A percentile compares a stretch with the other conserved stretches of the same genome.
Evolutionary conservation across 306 rosid species (phyloP).

Genomic region (Glycyrrhiza uralensis): DNA sequence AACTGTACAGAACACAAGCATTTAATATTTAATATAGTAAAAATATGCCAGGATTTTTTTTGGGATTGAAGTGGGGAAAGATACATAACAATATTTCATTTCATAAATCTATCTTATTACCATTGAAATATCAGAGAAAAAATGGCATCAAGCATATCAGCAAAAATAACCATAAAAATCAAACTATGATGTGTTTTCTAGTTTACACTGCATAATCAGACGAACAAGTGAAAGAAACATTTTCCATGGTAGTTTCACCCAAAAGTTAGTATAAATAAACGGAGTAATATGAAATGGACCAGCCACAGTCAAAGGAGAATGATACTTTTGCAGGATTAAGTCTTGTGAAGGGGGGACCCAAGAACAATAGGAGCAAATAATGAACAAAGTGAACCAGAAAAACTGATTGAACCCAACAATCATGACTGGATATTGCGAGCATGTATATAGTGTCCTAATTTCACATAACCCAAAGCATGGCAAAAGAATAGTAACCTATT

Average conservation of each 20-base stretch:
- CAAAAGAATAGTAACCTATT: not conserved
- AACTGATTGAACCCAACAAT: constrained; percentile 5
- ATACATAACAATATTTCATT: not conserved
- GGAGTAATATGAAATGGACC: constrained; percentile 3
- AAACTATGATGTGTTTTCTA: not conserved
- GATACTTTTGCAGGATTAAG: not conserved
- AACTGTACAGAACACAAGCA: constrained; percentile 56
- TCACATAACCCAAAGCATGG: not conserved
- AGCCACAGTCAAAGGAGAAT: constrained; percentile 6
- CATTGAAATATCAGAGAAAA: constrained; percentile 5
- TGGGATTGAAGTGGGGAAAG: not conserved
- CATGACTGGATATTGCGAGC: not conserved
- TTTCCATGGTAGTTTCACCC: constrained; percentile 8
- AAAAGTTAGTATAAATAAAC: not conserved
- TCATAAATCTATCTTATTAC: constrained; percentile 1
- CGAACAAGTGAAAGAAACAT: not conserved
- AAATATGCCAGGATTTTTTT: not conserved
- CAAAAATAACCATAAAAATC: constrained; percentile 5
- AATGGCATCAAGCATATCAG: constrained; percentile 11
- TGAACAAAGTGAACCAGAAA: not conserved
- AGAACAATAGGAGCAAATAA: not conserved
- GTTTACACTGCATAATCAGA: not conserved
- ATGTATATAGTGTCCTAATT: not conserved
- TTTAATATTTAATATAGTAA: not conserved
- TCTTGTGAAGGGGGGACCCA: not conserved